Percentiles rank a stretch among this genome's conserved stretches.
Conservation (phyloP, 2,329 filamentous ascomycete genomes). For the Daldinia sp. region DNA sequence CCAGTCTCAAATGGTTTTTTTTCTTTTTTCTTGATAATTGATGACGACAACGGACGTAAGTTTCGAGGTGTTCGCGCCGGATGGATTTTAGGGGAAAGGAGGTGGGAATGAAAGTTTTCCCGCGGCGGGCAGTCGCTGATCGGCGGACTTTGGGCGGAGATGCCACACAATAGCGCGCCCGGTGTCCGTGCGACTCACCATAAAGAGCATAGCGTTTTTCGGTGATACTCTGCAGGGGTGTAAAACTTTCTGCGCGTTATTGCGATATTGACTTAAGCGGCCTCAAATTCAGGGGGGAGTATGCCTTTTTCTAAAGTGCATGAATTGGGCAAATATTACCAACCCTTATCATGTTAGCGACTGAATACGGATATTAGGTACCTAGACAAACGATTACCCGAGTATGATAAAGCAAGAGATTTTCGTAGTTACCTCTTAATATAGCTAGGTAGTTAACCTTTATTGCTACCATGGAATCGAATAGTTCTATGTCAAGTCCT, state of each 20-base stretch:
- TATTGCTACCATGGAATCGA: too few relatives aligned
- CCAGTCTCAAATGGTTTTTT: too few relatives aligned
- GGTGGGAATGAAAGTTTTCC: slow-evolving; percentile 45
- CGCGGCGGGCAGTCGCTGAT: slow-evolving; percentile 24
- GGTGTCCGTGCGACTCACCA: slow-evolving; percentile 6
- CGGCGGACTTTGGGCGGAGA: not conserved
- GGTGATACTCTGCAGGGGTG: slow-evolving; percentile 42
- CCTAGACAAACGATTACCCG: too few relatives aligned
- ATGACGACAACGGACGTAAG: not conserved
- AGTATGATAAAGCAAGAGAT: too few relatives aligned
- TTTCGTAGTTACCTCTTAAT: too few relatives aligned
- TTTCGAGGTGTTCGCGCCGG: not conserved
- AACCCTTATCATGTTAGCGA: not conserved
- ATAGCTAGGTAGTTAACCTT: too few relatives aligned
- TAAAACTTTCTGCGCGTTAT: slow-evolving; percentile 42
- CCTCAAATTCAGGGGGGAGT: not conserved
- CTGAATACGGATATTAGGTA: too few relatives aligned
- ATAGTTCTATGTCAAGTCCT: too few relatives aligned
- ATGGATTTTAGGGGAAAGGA: not conserved
- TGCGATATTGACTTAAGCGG: slow-evolving; percentile 9
- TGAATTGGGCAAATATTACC: too few relatives aligned
- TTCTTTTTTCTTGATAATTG: too few relatives aligned
- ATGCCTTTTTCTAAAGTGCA: not conserved
- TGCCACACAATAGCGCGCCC: not conserved
- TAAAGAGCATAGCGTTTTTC: slow-evolving; percentile 29